These are phyloP conservation scores for Helminthosporium solani DNA, from an alignment of 2,329 filamentous ascomycete genomes.

Conservation along the genomic window DNA sequence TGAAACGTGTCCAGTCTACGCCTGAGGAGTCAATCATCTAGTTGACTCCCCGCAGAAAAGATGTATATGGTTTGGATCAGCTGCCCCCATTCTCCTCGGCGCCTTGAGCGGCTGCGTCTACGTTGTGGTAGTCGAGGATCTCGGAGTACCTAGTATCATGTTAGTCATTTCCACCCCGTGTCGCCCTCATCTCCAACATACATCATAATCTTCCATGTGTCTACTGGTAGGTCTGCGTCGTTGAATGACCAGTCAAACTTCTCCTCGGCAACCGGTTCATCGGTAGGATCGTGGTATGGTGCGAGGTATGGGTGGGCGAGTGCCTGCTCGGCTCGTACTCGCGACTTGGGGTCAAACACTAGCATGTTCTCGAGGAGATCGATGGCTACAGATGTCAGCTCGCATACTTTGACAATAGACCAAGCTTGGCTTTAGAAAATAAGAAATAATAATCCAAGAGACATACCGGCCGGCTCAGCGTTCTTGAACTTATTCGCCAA, in stretches of 20 bases:
- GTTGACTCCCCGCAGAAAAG: constrained; percentile 30
- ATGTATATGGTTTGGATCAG: constrained; percentile 26
- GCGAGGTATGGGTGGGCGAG: constrained; percentile 90
- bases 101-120: constrained; percentile 63
- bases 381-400: constrained; percentile 61
- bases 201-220: constrained; percentile 99
- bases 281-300: constrained; percentile 95
- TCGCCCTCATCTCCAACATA: constrained; percentile 48
- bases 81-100: constrained; percentile 36
- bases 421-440: too few species aligned
- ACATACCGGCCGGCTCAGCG: constrained; percentile 77
- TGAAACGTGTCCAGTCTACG: constrained; percentile 16
- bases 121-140: constrained; percentile 97
- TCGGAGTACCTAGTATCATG: constrained; percentile 79
- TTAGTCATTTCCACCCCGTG: constrained; percentile 13
- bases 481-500: constrained; percentile 91
- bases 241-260: constrained; percentile 99
- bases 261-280: constrained; percentile 92
- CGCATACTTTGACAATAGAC: background rate
- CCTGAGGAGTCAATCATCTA: constrained; percentile 6
- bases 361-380: constrained; percentile 96
- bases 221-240: constrained; percentile 92
- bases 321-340: constrained; percentile 82
- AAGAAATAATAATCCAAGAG: background rate
- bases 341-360: constrained; percentile 96